A percentile compares a stretch with the other conserved stretches of the same genome.
Conservation (phyloP, 192 early-diverging fungal species). For the Allomyces javanicus region DNA sequence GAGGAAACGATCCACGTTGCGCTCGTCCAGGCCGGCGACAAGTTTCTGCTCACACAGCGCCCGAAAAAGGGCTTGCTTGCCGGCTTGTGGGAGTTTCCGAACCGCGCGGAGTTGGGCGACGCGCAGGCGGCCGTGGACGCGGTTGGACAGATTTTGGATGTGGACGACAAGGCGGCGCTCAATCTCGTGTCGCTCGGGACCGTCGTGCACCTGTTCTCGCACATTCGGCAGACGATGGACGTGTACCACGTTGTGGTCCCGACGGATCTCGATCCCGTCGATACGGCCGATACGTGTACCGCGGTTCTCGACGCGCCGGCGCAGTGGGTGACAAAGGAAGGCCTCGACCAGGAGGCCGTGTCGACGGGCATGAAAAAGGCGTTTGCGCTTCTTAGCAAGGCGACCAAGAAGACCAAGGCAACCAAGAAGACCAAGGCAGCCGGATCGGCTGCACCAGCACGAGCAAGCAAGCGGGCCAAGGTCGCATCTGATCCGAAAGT, state of each 20-base stretch:
- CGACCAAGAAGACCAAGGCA: background rate
- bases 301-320: background rate
- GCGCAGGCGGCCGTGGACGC: constrained; percentile 1
- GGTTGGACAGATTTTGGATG: background rate
- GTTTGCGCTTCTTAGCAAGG: constrained; percentile 24
- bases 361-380: constrained; percentile 37
- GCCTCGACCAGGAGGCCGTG: constrained; percentile 25
- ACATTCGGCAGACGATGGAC: constrained; percentile 36
- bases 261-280: background rate
- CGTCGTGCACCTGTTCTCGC: constrained; percentile 45
- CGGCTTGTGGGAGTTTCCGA: constrained; percentile 59
- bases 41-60: constrained; percentile 32
- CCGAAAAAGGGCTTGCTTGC: constrained; percentile 41
- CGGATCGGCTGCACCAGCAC: too few relatives aligned
- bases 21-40: constrained; percentile 5
- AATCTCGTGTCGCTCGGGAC: constrained; percentile 17
- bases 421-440: too few relatives aligned
- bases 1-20: constrained; percentile 22
- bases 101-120: constrained; percentile 17
- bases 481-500: too few relatives aligned
- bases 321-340: constrained; percentile 20
- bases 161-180: constrained; percentile 2
- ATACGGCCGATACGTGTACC: background rate
- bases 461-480: too few relatives aligned
- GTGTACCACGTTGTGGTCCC: constrained; percentile 16